Evolutionary conservation across 345 rosid genomes (phyloP), one percentile per base, ranked within the genome.

Genomic region (Melastoma malabathricum): DNA sequence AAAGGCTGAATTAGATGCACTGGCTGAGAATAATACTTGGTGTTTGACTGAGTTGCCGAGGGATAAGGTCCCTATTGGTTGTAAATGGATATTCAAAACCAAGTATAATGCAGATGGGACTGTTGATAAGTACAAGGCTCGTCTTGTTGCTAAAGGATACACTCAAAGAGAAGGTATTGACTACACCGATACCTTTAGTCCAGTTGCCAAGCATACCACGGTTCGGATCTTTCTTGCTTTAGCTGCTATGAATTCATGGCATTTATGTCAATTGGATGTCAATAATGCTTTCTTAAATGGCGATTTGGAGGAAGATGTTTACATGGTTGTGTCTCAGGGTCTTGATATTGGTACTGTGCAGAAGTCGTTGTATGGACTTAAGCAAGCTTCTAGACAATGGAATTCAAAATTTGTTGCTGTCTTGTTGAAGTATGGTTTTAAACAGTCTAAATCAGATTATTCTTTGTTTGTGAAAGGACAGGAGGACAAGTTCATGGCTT

Each of bases 1-100:
- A 3, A 2, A 20, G 6, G 10, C 15, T 10, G 41, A 20, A 22
- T 9, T 2, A 22, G 3, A 50, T 6, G 20, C 9, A 16, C 20
- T 57, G 15, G 23, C 17, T n/a, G 15, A 31, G 13, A 57, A 47
- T 47, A 2, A 20, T 2, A 48, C 52, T 25, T 57, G 61, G 61
- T 6, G 0, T 17, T 3, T 58, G 2, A 15, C 13, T 13, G 2
- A 18, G 6, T 15, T 58, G 17, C 55, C 51, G 22, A 10, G 0
- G 1, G 20, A 31, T 1, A 58, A 58, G 18, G 12, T 7, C 15
- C 18, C 5, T 13, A 52, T 52, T 38, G 44, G 16, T 3, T 29
- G 17, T 16, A 54, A 22, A 15, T 59, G 45, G 50, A 43, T 59
- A 3, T 50, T 25, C 16, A 20, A 59, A 20, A 41, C 43, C 0